Conservation (phyloP, 1,284 basidiomycete genomes). For the Cutaneotrichosporon cyanovorans region DNA sequence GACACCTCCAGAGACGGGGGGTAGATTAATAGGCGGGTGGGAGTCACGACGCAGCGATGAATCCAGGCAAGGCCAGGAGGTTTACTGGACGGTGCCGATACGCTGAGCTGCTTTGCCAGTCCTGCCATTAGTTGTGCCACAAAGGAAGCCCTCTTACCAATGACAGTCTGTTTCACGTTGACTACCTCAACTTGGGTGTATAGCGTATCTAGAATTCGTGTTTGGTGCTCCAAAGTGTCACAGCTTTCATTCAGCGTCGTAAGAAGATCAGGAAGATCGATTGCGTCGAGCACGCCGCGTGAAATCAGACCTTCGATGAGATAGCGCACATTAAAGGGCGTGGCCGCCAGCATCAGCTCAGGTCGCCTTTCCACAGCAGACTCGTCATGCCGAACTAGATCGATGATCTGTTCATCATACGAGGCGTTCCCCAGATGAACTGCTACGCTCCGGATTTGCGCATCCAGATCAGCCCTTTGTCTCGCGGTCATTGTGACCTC, state of each 20-base stretch:
- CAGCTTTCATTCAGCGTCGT: too few species aligned
- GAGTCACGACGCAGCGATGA: constrained; percentile 22
- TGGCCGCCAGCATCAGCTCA: neutral
- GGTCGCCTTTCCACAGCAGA: too few species aligned
- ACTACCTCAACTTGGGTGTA: too few species aligned
- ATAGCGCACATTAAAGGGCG: constrained; percentile 17
- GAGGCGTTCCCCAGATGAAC: constrained; percentile 5
- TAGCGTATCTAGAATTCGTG: too few species aligned
- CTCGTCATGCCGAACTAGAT: too few species aligned
- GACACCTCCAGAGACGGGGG: constrained; percentile 24
- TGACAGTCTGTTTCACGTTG: too few species aligned
- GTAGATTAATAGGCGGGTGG: constrained; percentile 21
- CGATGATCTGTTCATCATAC: constrained; percentile 6
- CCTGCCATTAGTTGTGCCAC: constrained; percentile 9
- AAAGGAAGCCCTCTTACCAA: too few species aligned
- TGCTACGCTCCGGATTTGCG: too few species aligned
- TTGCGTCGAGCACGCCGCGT: too few species aligned
- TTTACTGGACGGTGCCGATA: constrained; percentile 1
- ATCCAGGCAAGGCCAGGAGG: constrained; percentile 11
- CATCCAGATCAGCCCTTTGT: constrained; percentile 4
- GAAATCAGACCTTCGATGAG: constrained; percentile 26
- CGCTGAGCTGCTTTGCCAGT: constrained; percentile 5
- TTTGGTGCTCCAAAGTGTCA: too few species aligned
- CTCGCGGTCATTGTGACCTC: constrained; percentile 6
- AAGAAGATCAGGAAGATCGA: too few species aligned